Evolutionary conservation across 2,329 filamentous ascomycete species (phyloP), one percentile per base, ranked within the genome.

Genomic region (Exophiala calicioides): DNA sequence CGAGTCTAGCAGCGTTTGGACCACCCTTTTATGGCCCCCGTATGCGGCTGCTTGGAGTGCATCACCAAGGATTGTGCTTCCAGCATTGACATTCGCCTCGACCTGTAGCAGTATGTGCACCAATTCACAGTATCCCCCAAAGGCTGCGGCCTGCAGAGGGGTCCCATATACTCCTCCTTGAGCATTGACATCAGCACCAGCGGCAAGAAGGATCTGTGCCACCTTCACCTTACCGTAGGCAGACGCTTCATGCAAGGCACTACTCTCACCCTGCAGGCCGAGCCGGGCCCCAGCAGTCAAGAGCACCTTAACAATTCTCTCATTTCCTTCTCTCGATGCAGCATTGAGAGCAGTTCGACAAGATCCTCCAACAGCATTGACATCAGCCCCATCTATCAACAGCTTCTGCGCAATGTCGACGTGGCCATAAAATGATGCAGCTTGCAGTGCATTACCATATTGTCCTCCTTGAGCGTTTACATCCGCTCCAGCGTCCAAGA

Each of bases 361-460:
- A 8, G 15, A n/a, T 34, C 12, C 18, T 35, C 38, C 24, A 38
- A 24, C 36, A 20, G 48, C 33, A 43, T 44, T 34, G 19, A 48
- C 27, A 31, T 46, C 44, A 4, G 44, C 44, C n/a, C 44, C 48
- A 12, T 4, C 12, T 10, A 43, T 29, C 10, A 47, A 29, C 5
- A 52, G 44, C 15, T 43, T 36, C 38, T 52, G 44, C 15, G 48
- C 38, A 12, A 49, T 36, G 43, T 45, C 36, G 30, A 42, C 33
- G 37, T 49, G 40, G 18, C 46, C 38, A 26, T 30, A 7, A 27
- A 7, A 27, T 12, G 24, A 7, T 7, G 24, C 24, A 27, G 24
- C 24, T 27, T 27, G 24, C 24, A 27, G 24, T 12, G 24, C 7
- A 12, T 7, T 27, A 12, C 7, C 7, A 27, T 27, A 27, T 7